phyloP scores from a whole-genome alignment of 78 protist genomes.

The Dictyostelium capitatum region DNA sequence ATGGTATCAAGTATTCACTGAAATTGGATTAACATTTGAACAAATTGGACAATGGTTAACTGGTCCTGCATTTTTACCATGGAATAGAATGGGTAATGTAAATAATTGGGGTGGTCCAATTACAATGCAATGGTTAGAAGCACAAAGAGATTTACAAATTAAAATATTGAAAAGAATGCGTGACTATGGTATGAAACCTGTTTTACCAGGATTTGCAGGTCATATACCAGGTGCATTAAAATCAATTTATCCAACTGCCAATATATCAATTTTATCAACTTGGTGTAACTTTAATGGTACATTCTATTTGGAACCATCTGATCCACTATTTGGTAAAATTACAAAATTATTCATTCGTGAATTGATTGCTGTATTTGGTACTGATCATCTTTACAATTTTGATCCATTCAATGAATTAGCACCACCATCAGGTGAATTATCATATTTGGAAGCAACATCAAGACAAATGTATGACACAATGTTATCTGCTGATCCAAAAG shows the following conservation, averaged over 20 bases:
- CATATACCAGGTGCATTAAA: conserved; percentile 86
- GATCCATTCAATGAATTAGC: conserved; percentile 91
- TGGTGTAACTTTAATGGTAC: conserved; percentile 83
- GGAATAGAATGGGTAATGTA: conserved; percentile 94
- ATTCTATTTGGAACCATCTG: conserved; percentile 78
- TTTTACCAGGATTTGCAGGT: conserved; percentile 92
- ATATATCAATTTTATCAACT: conserved; percentile 31
- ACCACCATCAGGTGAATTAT: conserved; percentile 71
- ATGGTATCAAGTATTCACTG: conserved; percentile 80
- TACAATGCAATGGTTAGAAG: conserved; percentile 50
- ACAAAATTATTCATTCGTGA: conserved; percentile 61
- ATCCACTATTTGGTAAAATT: conserved; percentile 83
- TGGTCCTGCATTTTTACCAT: conserved; percentile 94
- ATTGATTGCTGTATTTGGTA: conserved; percentile 74
- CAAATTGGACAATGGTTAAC: conserved; percentile 79
- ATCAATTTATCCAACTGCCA: conserved; percentile 69
- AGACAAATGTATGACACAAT: conserved; percentile 36
- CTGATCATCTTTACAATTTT: conserved; percentile 89
- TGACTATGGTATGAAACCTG: conserved; percentile 87
- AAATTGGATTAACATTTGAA: conserved; percentile 63
- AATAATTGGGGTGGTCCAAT: conserved; percentile 91
- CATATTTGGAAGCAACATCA: conserved; percentile 37
- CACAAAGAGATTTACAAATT: conserved; percentile 75
- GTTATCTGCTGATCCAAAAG: conserved; percentile 87
- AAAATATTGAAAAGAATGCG: conserved; percentile 84